Base-by-base conservation (phyloP, 352 stramenopile genomes). In the Aphanomyces cochlioides region DNA sequence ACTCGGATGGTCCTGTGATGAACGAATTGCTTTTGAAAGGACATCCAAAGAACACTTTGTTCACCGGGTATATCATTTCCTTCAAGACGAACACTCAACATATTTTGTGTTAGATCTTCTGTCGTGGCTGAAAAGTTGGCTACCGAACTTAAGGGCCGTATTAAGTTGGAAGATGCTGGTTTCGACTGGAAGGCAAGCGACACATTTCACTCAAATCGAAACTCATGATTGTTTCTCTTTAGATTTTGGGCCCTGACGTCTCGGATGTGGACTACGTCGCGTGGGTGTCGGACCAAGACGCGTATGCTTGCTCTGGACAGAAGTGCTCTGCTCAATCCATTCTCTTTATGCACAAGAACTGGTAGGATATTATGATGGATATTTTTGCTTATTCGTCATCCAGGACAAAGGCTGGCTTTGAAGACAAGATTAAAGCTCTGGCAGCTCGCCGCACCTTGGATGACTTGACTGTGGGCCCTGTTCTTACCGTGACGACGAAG, bases 291-390 rank as follows among this genome's bases (percentile, higher is more conserved):
- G 97, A 99, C 79, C 97, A 99, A 87, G 97, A 99, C 79, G 96
- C 97, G 7, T 99, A 99, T 75, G 97, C 96, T 28, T 98, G 86
- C 75, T 96, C 88, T n/a, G 97, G 96, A 43, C 97, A 99, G 79
- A 99, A 99, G 86, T 99, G 97, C 83, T 98, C 93, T 17, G 97
- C 97, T 8, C 93, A 99, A 79, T 99, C 95, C 56, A 98, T 99
- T 67, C 80, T 99, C 38, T 99, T 99, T 81, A 92, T 98, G 78
- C 97, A 99, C 83, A 94, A 98, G 74, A 98, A 98, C 82, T 99
- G 96, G 96, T 59, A 17, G 19, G 77, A 79, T 45, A 69, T 77
- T 10, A 1, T 19, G 17, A 36, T 36, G 1, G 8, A 28, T 3
- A 37, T 2, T 2, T n/a, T 12, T n/a, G 2, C 10, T 50, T 1